These are phyloP conservation scores for Saccharomycopsis schoenii DNA, from an alignment of 805 yeast genomes.

Conservation along the genomic window DNA sequence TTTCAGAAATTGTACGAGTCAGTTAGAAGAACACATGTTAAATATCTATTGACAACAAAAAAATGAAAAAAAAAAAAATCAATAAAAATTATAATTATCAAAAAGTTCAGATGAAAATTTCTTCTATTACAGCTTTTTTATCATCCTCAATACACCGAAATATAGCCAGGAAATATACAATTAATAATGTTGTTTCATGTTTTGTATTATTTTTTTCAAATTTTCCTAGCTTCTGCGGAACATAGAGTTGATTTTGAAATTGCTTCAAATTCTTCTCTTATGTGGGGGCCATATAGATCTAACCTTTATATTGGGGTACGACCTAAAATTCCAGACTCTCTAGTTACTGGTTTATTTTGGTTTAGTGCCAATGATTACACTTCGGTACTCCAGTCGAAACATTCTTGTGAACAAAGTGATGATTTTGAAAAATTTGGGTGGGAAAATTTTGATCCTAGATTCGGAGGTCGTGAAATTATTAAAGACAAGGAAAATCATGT, in stretches of 20 bases:
- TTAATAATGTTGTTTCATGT: not conserved
- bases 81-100: not conserved
- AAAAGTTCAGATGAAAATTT: too few relatives aligned
- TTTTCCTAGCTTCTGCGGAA: not conserved
- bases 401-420: slow-evolving; percentile 65
- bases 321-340: slow-evolving; percentile 69
- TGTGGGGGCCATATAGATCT: slow-evolving; percentile 93
- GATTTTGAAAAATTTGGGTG: slow-evolving; percentile 70
- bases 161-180: not conserved
- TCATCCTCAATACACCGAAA: not conserved
- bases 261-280: slow-evolving; percentile 39
- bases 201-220: not conserved
- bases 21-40: not conserved
- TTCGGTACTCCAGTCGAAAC: slow-evolving; percentile 53
- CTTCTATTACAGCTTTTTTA: too few relatives aligned
- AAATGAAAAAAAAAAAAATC: not conserved
- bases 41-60: not conserved
- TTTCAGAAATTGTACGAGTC: not conserved
- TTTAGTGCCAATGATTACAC: slow-evolving; percentile 50
- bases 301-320: slow-evolving; percentile 78
- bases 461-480: slow-evolving; percentile 75
- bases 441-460: slow-evolving; percentile 78
- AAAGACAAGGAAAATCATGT: slow-evolving; percentile 56
- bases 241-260: slow-evolving; percentile 21
- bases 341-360: slow-evolving; percentile 84